Evolutionary conservation across 352 stramenopile genomes (phyloP), one percentile per base, ranked within the genome.

Genomic region (Phytopythium oedochilum): DNA sequence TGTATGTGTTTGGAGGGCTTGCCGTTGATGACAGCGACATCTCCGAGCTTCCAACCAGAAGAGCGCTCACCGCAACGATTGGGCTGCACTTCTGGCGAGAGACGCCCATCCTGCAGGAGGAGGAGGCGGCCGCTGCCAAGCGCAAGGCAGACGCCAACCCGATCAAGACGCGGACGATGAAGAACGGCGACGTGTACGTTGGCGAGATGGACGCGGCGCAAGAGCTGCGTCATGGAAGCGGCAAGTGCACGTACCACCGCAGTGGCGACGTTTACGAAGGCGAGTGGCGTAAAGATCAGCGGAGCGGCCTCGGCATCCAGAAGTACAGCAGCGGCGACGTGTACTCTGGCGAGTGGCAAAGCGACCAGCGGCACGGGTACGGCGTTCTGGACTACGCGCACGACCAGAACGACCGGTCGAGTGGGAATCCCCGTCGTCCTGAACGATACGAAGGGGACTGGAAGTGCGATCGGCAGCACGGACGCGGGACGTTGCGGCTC

Each of bases 361-460:
- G 43, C 15, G 67, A 83, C 49, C 49, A 64, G 26, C 76, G 68
- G 7, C 71, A 90, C 29, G 78, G 80, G 0, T 74, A 63, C 43
- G 83, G 83, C 15, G 72, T 88, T 28, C 60, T 70, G 22, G 68
- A 86, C 44, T 62, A 61, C 18, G 18, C 42, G 55, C 50, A 26
- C 17, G 32, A 29, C 46, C 57, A 20, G 31, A 45, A 50, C 47
- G 34, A 26, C 31, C 20, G 8, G 35, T 25, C 8, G 12, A 34
- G 42, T n/a, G 42, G 23, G 40, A 47, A 20, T 20, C 22, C 25
- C 43, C 59, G 55, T 5, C 59, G 68, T 26, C 50, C 55, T 10
- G 66, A 67, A 29, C 64, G 61, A 38, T 96, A 96, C 59, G 79
- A 94, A 38, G 90, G 90, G 14, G 55, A 82, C 14, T 97, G 90